Base-by-base conservation (phyloP, 768 basidiomycete genomes). In the Agaricus sinodeliciosus region DNA sequence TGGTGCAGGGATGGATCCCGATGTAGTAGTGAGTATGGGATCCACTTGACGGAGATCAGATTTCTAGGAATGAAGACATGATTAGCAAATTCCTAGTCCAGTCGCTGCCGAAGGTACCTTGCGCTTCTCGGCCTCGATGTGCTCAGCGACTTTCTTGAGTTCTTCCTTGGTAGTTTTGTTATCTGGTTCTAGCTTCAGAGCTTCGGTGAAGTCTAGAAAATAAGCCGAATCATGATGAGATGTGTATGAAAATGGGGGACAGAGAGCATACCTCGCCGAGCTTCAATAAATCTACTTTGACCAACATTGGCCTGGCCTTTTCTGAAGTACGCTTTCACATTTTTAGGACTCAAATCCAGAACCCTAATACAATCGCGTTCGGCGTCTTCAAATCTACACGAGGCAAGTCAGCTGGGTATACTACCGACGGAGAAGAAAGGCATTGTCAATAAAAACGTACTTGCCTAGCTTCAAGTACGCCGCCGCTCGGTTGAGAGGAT, bases 401-500 rank as follows among this genome's bases (percentile, higher is more conserved):
- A 43, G 40, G 52, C 55, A 42, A 46, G 28, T 27, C 55, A 44
- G 16, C 48, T 55, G 16, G 25, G 22, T 27, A 15, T 27, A 45
- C 11, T 19, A 25, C 18, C 19, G 9, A 13, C 18, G 15, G 18
- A 4, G 3, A 15, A 40, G 41, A 11, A 9, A 46, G 28, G 5
- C 31, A 18, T 13, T 26, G 15, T 36, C 39, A n/a, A 40, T 49
- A 48, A 54, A 60, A 68, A 85, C 91, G 73, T 75, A 93, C 93
- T 95, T 96, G 80, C 83, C 85, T 72, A 95, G 79, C 76, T 93
- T 94, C 56, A 97, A 78, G 72, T 94, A 94, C 25, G 92, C 90
- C 34, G 90, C 88, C 3, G 92, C 90, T 41, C 94, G 82, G 64
- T 97, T 97, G 31, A 94, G 74, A 31, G 86, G 83, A 57, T 85